Evolutionary conservation across 495 filamentous ascomycete species (phyloP), one percentile per base, ranked within the genome.

Genomic region (Saxispiralis lemnorum): DNA sequence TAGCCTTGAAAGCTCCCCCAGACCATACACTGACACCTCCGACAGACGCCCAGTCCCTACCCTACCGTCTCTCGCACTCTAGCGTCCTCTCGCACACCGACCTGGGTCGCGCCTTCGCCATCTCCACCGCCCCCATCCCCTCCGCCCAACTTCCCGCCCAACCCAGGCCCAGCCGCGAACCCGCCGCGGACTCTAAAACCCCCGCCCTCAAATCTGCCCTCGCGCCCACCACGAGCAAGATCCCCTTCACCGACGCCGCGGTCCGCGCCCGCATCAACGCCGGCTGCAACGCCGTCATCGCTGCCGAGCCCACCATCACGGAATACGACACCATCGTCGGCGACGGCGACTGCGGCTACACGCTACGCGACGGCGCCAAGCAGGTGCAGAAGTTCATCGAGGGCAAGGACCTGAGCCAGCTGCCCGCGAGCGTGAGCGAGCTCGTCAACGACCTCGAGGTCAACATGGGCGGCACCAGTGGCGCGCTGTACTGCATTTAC

Each of bases 331-430:
- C 51, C 16, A 48, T 48, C 18, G 51, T 56, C 32, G 53, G 53
- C 24, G 53, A 56, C 39, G 53, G 53, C 41, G 53, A 56, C 42
- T 56, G 53, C 40, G 53, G 53, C 38, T 47, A 43, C 43, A 53
- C 51, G 12, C 48, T 54, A 11, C 51, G 51, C 14, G 39, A 44
- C 33, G 51, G 54, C 31, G 51, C 51, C 1, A 46, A 55, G 41
- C 37, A 52, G 41, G 50, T 52, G 14, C 36, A 49, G 10, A 14
- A 21, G 12, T 55, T 51, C 46, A 52, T 55, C 40, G 30, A 41
- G 12, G 40, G 20, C 47, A 45, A 35, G 31, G 49, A 55, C 43
- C 49, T 55, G 19, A 24, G 35, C n/a, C 44, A 28, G 6, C 45
- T 55, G 12, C 45, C 52, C 7, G 37, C 45, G 30, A 51, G 34